Conservation (phyloP, 345 rosid species). For the Passiflora organensis region DNA sequence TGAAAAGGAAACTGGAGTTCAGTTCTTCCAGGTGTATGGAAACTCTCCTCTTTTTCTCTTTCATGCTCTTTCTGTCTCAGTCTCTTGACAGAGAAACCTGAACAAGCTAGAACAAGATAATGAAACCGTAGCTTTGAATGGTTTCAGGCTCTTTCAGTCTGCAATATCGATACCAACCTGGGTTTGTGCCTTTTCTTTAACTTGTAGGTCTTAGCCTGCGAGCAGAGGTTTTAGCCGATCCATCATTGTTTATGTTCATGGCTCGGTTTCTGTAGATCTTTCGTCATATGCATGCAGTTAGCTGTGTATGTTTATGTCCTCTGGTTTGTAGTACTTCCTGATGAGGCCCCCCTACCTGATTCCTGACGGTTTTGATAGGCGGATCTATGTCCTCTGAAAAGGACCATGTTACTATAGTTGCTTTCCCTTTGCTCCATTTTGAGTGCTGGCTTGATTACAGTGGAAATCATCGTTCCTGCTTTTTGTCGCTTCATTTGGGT, state of each 20-base stretch:
- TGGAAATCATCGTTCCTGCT: too few relatives aligned
- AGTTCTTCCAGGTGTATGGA: constrained; percentile 14
- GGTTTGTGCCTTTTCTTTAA: neutral
- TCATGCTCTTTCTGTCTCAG: neutral
- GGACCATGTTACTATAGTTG: neutral
- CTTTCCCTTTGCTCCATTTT: too few relatives aligned
- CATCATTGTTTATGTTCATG: neutral
- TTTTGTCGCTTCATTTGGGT: too few relatives aligned
- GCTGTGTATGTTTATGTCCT: neutral
- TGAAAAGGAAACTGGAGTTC: neutral
- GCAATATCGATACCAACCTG: too few relatives aligned
- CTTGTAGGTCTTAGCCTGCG: neutral
- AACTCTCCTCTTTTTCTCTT: neutral
- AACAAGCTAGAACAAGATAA: neutral
- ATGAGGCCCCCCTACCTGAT: neutral
- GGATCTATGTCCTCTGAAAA: constrained; percentile 7
- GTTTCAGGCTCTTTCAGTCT: too few relatives aligned
- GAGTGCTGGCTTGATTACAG: too few relatives aligned
- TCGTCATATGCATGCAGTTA: neutral
- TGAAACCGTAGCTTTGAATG: neutral
- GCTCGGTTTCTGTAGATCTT: neutral
- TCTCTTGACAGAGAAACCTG: neutral
- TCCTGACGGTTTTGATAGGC: neutral
- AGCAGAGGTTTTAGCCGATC: neutral
- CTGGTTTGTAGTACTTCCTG: neutral